Percentiles rank a stretch among this genome's conserved stretches.
Evolutionary conservation across 306 rosid genomes (phyloP).

Genomic region (Medicago arabica): DNA sequence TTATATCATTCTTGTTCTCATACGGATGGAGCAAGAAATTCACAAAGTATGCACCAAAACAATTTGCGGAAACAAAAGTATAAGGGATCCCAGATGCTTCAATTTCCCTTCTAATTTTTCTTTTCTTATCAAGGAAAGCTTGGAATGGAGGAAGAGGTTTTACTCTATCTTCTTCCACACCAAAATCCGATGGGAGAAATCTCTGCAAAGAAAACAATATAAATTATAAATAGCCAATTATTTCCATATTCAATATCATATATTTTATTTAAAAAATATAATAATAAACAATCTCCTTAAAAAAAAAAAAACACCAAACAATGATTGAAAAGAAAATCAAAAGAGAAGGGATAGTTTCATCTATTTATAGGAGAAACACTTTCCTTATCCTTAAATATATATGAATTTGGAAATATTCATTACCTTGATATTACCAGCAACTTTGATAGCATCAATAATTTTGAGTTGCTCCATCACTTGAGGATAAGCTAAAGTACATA

Average conservation of each 20-base stretch:
- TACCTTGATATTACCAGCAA: conserved; percentile 43
- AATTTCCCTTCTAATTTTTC: conserved; percentile 42
- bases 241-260: not conserved
- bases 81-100: conserved; percentile 51
- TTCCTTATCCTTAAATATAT: too few relatives aligned
- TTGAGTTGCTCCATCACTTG: conserved; percentile 47
- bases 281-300: too few relatives aligned
- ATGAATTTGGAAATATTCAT: too few relatives aligned
- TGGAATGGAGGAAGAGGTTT: conserved; percentile 48
- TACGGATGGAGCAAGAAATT: conserved; percentile 47
- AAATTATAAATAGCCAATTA: not conserved
- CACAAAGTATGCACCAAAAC: conserved; percentile 52
- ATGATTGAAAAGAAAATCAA: too few relatives aligned
- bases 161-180: conserved; percentile 44
- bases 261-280: too few relatives aligned
- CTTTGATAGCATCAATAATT: conserved; percentile 49
- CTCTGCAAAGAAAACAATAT: conserved; percentile 37
- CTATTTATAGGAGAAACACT: too few relatives aligned
- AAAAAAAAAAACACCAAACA: too few relatives aligned
- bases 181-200: conserved; percentile 55
- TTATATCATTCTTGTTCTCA: not conserved
- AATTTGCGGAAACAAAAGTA: conserved; percentile 50
- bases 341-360: too few relatives aligned
- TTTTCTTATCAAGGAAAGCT: conserved; percentile 39
- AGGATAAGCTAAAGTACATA: conserved; percentile 41